Percentiles rank a stretch among this genome's conserved stretches.
Conservation (phyloP, 2,329 filamentous ascomycete genomes). For the Colletotrichum sp. region DNA sequence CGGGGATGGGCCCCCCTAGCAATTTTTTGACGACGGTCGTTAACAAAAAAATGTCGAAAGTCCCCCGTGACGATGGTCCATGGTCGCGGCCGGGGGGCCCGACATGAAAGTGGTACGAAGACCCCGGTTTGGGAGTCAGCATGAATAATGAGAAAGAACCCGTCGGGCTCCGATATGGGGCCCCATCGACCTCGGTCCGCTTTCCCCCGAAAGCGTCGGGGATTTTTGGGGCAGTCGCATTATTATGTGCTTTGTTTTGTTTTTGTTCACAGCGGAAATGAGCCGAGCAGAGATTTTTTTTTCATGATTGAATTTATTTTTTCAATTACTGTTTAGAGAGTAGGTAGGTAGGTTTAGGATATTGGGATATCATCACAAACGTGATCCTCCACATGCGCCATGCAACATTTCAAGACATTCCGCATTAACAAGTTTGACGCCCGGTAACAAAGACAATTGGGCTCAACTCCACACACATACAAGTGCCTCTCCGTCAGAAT, state of each 20-base stretch:
- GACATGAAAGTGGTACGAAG: not conserved
- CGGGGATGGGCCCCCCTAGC: not conserved
- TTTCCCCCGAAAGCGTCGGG: not conserved
- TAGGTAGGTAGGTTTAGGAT: not conserved
- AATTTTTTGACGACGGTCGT: not conserved
- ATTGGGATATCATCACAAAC: not conserved
- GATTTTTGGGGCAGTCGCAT: no score
- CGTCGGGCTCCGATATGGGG: not conserved
- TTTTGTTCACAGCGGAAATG: not conserved
- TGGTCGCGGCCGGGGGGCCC: not conserved
- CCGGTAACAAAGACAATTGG: not conserved
- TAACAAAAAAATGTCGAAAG: not conserved
- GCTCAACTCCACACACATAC: not conserved
- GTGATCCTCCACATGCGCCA: conserved; percentile 6
- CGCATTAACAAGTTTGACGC: conserved; percentile 10
- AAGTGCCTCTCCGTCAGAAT: not conserved
- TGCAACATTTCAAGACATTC: conserved; percentile 15
- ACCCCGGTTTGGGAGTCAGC: not conserved
- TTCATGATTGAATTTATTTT: not conserved
- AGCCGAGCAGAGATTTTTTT: not conserved
- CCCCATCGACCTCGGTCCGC: not conserved
- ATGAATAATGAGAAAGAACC: not conserved
- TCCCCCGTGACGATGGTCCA: not conserved
- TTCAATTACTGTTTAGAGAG: not conserved
- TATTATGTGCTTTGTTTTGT: not conserved